Evolutionary conservation across 2,329 filamentous ascomycete species (phyloP), one percentile per base, ranked within the genome.

Genomic region (Leptographium wingfieldii): DNA sequence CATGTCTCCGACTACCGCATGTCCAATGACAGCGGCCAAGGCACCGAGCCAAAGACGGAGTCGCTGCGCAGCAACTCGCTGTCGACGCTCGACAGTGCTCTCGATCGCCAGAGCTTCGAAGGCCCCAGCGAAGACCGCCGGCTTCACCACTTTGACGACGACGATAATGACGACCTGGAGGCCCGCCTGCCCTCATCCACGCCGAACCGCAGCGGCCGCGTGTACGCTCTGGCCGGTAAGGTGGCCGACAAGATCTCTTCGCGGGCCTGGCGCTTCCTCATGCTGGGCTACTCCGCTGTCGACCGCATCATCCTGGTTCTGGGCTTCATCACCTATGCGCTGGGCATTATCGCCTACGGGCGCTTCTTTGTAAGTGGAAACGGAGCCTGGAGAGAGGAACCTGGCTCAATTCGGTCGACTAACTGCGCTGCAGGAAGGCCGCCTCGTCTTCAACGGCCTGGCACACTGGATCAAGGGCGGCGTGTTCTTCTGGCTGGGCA

Each of bases 381-480:
- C 12, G 27, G 49, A 14, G 27, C 43, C 10, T 35, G 33, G 33
- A 43, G 3, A 19, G 40, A 40, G 12, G 14, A 35, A 9, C 7
- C 19, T 46, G 43, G 43, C 43, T 9, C 43, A n/a, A 19, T n/a
- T 6, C 31, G n/a, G 5, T n/a, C 14, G 22, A 52, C 49, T 38
- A 19, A 40, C 25, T 3, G 16, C 10, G 3, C 12, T 43, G 25
- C 65, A 91, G 87, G 85, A 87, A 70, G 86, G 81, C 5, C 71
- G 72, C 27, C 77, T 77, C 3, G 76, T 96, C 60, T 95, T 92
- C 76, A 92, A 85, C 66, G 90, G 92, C 2, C 78, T 96, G 51
- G 92, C 92, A 9, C 92, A 97, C 69, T 96, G 90, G 76, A 85
- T 96, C 71, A 97, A 97, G 71, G 92, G 92, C 54, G 89, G 89